These are phyloP conservation scores for Fusarium transvaalense DNA, from an alignment of 2,329 filamentous ascomycete genomes.

Conservation along the genomic window DNA sequence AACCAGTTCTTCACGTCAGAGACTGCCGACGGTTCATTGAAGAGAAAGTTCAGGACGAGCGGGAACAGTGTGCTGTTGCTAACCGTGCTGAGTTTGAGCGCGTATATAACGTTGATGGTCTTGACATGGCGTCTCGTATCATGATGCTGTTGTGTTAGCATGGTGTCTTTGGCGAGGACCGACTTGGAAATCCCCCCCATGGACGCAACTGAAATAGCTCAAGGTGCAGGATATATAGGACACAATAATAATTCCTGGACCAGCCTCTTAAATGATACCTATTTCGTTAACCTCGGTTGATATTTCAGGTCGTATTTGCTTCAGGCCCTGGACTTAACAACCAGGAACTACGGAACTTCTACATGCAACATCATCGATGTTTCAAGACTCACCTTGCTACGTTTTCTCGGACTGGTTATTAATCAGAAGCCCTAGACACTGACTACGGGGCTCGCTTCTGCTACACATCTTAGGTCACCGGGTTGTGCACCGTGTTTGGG, in stretches of 20 bases:
- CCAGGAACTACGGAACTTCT: not conserved
- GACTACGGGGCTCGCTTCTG: too few relatives aligned
- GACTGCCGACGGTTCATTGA: constrained; percentile 51
- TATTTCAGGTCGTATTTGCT: not conserved
- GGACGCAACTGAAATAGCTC: not conserved
- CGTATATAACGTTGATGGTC: constrained; percentile 69
- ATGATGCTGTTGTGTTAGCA: constrained; percentile 14
- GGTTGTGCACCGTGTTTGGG: not conserved
- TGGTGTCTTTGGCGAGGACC: not conserved
- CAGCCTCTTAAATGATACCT: not conserved
- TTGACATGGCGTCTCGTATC: constrained; percentile 63
- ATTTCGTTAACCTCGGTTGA: not conserved
- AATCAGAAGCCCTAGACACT: not conserved
- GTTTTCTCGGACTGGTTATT: not conserved
- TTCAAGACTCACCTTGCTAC: not conserved
- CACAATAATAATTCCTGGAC: not conserved
- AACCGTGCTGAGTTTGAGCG: constrained; percentile 67
- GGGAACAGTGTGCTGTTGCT: constrained; percentile 72
- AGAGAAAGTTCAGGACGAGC: constrained; percentile 72
- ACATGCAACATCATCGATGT: not conserved
- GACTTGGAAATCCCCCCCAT: too few relatives aligned
- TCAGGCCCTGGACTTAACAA: not conserved
- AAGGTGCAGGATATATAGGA: too few relatives aligned
- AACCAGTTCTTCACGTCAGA: constrained; percentile 83
- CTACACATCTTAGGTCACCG: not conserved